Conservation (phyloP, 768 basidiomycete species). For the Candolleomyces aberdarensis region DNA sequence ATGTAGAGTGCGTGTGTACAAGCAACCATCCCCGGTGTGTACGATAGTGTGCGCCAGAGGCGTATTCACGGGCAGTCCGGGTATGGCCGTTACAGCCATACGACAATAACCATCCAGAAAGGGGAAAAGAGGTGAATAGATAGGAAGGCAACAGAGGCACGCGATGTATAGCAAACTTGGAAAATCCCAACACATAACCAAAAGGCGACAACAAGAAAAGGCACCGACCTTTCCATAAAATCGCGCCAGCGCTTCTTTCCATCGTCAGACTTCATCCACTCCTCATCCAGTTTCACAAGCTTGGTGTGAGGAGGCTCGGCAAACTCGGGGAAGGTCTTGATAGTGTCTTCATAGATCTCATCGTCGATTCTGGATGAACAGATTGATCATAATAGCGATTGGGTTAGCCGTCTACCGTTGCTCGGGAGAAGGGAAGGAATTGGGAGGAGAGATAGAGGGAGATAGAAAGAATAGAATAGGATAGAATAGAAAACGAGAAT, state of each 20-base stretch:
- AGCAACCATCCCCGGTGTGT: no score
- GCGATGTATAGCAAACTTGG: no score
- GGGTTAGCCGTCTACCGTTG: not conserved
- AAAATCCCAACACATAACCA: no score
- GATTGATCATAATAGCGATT: not conserved
- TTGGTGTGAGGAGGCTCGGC: conserved; percentile 43
- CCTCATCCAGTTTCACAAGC: conserved; percentile 71
- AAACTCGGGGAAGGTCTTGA: conserved; percentile 80
- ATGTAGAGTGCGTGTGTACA: no score
- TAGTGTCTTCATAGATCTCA: conserved; percentile 80
- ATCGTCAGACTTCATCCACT: conserved; percentile 83
- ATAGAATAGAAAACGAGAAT: not conserved
- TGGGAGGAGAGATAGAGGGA: not conserved
- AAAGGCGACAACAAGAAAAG: not conserved
- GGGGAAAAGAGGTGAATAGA: no score
- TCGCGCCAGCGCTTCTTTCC: conserved; percentile 91
- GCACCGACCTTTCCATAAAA: conserved; percentile 69
- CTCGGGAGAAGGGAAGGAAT: not conserved
- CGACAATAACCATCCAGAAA: no score
- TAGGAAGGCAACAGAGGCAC: no score
- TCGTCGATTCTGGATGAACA: conserved; percentile 67
- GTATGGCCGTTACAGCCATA: no score
- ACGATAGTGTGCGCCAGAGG: no score
- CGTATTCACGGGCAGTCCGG: no score
- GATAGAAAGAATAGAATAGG: not conserved